Evolutionary conservation across 2,329 filamentous ascomycete species (phyloP).

Genomic region (Tolypocladium endophyticum): DNA sequence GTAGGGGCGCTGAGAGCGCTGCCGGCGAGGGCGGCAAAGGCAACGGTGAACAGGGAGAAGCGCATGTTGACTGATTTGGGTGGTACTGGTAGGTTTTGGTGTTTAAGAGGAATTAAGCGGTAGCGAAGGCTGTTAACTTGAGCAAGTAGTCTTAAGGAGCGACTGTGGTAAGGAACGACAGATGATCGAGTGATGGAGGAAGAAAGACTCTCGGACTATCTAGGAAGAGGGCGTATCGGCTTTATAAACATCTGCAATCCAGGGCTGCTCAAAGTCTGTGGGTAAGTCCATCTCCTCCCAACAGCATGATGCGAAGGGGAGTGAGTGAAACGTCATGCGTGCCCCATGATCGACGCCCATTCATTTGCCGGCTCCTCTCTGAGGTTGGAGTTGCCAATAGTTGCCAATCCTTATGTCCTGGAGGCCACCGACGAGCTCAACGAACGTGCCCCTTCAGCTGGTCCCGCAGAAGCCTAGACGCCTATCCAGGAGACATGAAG

Average conservation of each 20-base stretch:
- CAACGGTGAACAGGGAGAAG: conserved; percentile 7
- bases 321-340: not conserved
- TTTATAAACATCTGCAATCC: not conserved
- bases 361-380: not conserved
- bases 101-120: not conserved
- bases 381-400: not conserved
- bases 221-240: not conserved
- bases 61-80: conserved; percentile 7
- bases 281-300: not conserved
- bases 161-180: not conserved
- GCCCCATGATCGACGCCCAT: not conserved
- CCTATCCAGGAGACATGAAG: not conserved
- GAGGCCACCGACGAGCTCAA: not conserved
- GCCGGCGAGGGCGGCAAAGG: conserved; percentile 6
- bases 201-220: not conserved
- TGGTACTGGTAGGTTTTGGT: not conserved
- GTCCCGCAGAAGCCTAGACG: not conserved
- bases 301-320: not conserved
- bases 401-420: not conserved
- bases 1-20: conserved; percentile 6
- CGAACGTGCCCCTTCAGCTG: not conserved
- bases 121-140: not conserved
- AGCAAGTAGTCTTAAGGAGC: not conserved
- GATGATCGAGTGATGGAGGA: not conserved
- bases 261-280: not conserved